Evolutionary conservation across 768 basidiomycete species (phyloP), one percentile per base, ranked within the genome.

Genomic region (Paxillus ammoniavirescens): DNA sequence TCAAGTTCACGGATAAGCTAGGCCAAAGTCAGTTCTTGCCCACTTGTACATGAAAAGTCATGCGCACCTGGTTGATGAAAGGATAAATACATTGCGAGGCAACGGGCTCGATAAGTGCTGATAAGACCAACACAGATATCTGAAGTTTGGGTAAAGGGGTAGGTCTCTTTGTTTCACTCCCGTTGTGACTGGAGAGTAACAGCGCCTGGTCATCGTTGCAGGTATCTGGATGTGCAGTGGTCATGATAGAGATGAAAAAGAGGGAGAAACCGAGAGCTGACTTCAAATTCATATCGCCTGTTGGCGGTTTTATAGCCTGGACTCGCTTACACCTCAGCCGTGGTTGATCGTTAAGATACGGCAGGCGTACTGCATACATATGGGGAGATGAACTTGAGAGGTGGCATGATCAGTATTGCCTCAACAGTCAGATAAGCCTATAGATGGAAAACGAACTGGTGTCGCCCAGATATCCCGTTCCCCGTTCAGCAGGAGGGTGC

Each of bases 71-170:
- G 51, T 78, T 78, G 18, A 82, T 74, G 65, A 79, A 81, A 1
- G 80, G 80, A 42, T 75, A 75, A 40, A 82, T 82, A 31, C 72
- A 77, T 31, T 72, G 69, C 1, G 73, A 69, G 4, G 77, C 73
- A 41, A 79, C 72, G 14, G 81, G 79, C 61, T 82, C 81, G n/a
- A 75, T 71, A 31, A 80, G 58, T 61, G 72, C 72, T 8, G 77
- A 63, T 41, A 79, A 64, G 45, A 82, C 55, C 47, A 82, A 61
- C 21, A 80, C 62, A 2, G 59, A 57, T 15, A 81, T 70, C 72
- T 81, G 79, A 42, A 73, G 53, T 50, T 59, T 72, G 4, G 80
- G 80, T 5, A 81, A 65, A 8, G 77, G 79, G 0, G 74, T 80
- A 37, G 62, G 66, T 31, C 61, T 64, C 54, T 53, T 71, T n/a